Percentiles rank a stretch among this genome's conserved stretches.
Evolutionary conservation across 1,139 yeast genomes (phyloP).

Genomic region (Yamadazyma pseudoaaseri): DNA sequence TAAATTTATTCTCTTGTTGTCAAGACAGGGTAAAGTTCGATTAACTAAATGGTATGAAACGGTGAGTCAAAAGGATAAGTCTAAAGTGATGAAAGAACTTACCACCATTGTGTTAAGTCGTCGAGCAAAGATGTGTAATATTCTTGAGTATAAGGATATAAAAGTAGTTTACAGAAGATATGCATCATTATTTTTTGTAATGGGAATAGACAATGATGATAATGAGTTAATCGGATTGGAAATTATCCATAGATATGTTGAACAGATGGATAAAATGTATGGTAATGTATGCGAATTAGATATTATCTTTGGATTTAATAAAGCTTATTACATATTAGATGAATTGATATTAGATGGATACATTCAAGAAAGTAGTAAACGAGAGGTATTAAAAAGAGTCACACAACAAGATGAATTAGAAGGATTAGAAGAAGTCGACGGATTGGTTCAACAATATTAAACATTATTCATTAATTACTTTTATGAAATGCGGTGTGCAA

Average conservation of each 20-base stretch:
- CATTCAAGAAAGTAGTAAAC: slow-evolving; percentile 77
- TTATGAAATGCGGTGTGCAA: slow-evolving; percentile 29
- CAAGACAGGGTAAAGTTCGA: slow-evolving; percentile 94
- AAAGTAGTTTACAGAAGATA: slow-evolving; percentile 89
- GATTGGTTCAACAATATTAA: slow-evolving; percentile 25
- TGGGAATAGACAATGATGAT: slow-evolving; percentile 80
- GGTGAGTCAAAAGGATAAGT: slow-evolving; percentile 76
- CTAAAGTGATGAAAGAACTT: slow-evolving; percentile 79
- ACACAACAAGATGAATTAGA: slow-evolving; percentile 72
- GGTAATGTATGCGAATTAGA: slow-evolving; percentile 96
- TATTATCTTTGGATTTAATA: slow-evolving; percentile 90
- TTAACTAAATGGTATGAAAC: slow-evolving; percentile 92
- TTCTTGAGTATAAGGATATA: slow-evolving; percentile 84
- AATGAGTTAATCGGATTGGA: slow-evolving; percentile 88
- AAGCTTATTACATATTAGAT: slow-evolving; percentile 89
- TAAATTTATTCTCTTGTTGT: slow-evolving; percentile 73
- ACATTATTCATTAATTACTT: slow-evolving; percentile 5
- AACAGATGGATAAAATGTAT: slow-evolving; percentile 92
- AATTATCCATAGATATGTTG: slow-evolving; percentile 89
- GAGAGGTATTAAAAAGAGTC: slow-evolving; percentile 74
- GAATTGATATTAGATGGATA: slow-evolving; percentile 85
- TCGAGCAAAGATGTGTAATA: slow-evolving; percentile 94
- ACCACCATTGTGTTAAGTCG: slow-evolving; percentile 83
- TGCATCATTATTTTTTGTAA: slow-evolving; percentile 87
- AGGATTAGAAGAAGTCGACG: slow-evolving; percentile 51